These are phyloP conservation scores for Entophlyctis luteolus DNA, from an alignment of 192 early-diverging fungal genomes.

Conservation along the genomic window DNA sequence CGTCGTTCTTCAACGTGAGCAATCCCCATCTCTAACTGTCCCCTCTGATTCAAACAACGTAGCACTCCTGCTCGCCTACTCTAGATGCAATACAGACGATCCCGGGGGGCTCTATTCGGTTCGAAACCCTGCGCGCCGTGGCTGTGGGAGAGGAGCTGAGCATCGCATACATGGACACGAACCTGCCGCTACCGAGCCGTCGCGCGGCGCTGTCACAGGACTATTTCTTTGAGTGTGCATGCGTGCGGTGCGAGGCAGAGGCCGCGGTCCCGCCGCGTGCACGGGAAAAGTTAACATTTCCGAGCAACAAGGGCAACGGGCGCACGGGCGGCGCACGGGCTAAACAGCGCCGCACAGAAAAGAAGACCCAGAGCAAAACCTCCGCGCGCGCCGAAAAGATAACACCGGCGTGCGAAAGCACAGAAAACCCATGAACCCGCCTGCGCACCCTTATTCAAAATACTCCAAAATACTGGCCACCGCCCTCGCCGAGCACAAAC, in stretches of 20 bases:
- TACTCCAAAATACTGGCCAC: too few relatives aligned
- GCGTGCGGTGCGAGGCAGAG: slow-evolving; percentile 49
- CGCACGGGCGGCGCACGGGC: too few relatives aligned
- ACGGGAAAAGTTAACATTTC: background rate
- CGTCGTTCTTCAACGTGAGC: slow-evolving; percentile 62
- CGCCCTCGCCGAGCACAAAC: too few relatives aligned
- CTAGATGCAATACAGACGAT: too few relatives aligned
- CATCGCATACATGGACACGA: slow-evolving; percentile 66
- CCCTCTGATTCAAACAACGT: slow-evolving; percentile 1
- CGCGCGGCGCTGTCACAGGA: slow-evolving; percentile 49
- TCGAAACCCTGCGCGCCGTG: slow-evolving; percentile 21
- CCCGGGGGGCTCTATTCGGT: too few relatives aligned
- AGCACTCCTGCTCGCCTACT: background rate
- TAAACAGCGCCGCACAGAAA: too few relatives aligned
- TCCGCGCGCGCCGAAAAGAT: too few relatives aligned
- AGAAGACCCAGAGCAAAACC: too few relatives aligned
- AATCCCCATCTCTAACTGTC: background rate
- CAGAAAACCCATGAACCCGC: too few relatives aligned
- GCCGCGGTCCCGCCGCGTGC: background rate
- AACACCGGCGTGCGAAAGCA: too few relatives aligned
- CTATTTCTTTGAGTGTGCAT: slow-evolving; percentile 64
- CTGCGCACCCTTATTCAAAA: too few relatives aligned
- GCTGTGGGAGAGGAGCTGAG: slow-evolving; percentile 48
- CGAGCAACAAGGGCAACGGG: background rate
- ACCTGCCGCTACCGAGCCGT: slow-evolving; percentile 55